Conservation (phyloP, 345 rosid species). For the Angophora floribunda region DNA sequence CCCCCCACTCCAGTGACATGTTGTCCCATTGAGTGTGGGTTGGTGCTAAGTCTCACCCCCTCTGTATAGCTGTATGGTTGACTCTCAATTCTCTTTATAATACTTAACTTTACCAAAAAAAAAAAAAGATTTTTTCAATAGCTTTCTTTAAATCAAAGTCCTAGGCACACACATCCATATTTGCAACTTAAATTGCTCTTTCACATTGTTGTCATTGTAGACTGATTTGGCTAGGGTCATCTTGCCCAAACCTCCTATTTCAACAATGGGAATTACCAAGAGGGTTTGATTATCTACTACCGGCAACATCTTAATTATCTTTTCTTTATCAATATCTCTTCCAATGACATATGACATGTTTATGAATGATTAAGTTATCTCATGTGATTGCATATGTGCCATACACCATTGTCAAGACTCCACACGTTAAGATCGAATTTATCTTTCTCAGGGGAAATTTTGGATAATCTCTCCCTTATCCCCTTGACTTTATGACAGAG, state of each 20-base stretch:
- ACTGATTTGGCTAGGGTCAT: not conserved
- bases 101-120: too few species aligned
- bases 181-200: not conserved
- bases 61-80: too few species aligned
- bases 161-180: not conserved
- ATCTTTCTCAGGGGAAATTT: not conserved
- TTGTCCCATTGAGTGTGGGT: too few species aligned
- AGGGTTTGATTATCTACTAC: not conserved
- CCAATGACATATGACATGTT: not conserved
- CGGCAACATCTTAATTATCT: not conserved
- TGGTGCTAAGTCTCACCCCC: too few species aligned
- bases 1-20: too few species aligned
- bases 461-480: not conserved
- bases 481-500: not conserved
- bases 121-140: not conserved
- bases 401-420: not conserved
- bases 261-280: not conserved
- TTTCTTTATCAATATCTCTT: not conserved
- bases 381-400: not conserved
- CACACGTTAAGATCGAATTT: not conserved
- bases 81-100: too few species aligned
- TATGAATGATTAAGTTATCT: not conserved
- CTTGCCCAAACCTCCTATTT: not conserved
- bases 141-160: not conserved
- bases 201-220: not conserved